Base-by-base conservation (phyloP, 2,329 filamentous ascomycete species). In the Fusarium sp. region DNA sequence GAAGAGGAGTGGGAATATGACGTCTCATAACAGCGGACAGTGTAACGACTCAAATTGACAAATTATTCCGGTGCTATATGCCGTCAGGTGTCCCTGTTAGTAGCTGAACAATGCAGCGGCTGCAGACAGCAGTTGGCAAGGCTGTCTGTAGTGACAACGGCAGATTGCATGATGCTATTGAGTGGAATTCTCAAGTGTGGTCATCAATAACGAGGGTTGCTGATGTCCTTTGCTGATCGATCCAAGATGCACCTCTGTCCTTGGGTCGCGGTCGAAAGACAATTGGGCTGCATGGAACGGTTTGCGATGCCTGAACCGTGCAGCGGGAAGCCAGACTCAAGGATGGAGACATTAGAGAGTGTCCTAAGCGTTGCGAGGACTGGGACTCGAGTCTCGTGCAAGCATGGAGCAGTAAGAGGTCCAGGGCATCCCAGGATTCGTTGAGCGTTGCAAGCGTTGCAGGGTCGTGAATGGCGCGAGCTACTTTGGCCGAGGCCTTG, bases 381-480 rank as follows among this genome's bases (percentile, higher is more conserved):
- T 51, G 27, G 58, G 35, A 20, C 24, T 27, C n/a, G 31, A 29
- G 55, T 55, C 56, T 57, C 40, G 46, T 53, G 72, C 22, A 42
- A 61, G 64, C 58, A 69, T 72, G 71, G 71, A 72, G 57, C 68
- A 72, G 68, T 24, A 46, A 63, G 58, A 66, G 71, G 68, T 46
- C 71, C 69, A 40, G 61, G 64, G 56, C 46, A 67, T 64, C 49
- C 64, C 56, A 63, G 60, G 36, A 42, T 66, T 68, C 73, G 60
- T 46, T 64, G 64, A 68, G 74, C 64, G 44, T 59, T 63, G 60
- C 62, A 71, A 61, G 66, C 38, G 33, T 36, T 66, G 64, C 64
- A 72, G 69, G 63, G 70, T 46, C 58, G 40, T 31, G 49, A 46
- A 75, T 76, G 74, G 74, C 68, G 74, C 74, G 66, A 75, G 73